phyloP scores from a whole-genome alignment of 1,284 basidiomycete genomes.

The Austroboletus olivaceoglutinosus region DNA sequence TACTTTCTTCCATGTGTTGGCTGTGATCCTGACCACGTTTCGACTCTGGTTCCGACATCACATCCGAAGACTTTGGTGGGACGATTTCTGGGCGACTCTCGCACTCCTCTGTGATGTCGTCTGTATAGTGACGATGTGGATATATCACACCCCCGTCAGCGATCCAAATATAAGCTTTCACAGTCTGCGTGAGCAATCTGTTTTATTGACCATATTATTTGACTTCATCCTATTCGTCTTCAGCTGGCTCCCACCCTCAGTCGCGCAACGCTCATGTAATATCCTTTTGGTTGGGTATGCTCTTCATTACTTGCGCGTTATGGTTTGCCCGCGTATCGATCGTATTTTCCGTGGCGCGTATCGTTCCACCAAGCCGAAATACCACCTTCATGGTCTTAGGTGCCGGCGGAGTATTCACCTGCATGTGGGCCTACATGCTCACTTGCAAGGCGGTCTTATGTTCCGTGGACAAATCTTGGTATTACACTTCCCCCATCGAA shows the following conservation, averaged over 20 bases:
- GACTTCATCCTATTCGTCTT: neutral
- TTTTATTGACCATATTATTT: neutral
- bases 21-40: constrained; percentile 20
- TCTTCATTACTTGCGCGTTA: constrained; percentile 24
- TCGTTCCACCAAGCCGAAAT: constrained; percentile 21
- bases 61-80: constrained; percentile 28
- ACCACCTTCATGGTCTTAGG: neutral
- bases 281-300: constrained; percentile 20
- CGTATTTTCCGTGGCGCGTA: constrained; percentile 24
- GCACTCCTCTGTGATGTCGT: constrained; percentile 15
- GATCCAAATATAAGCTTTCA: constrained; percentile 6
- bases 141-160: constrained; percentile 16
- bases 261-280: constrained; percentile 21
- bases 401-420: constrained; percentile 6
- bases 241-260: constrained; percentile 5
- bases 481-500: neutral
- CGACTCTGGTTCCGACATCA: constrained; percentile 29
- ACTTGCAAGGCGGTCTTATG: constrained; percentile 20
- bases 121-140: constrained; percentile 15
- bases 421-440: constrained; percentile 24
- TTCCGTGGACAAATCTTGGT: constrained; percentile 19
- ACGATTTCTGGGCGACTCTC: constrained; percentile 28
- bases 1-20: constrained; percentile 21
- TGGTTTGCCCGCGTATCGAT: constrained; percentile 35
- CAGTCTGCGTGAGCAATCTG: constrained; percentile 13